A percentile compares a stretch with the other conserved stretches of the same genome.
Conservation (phyloP, 306 rosid genomes). For the Ziziphus jujuba region DNA sequence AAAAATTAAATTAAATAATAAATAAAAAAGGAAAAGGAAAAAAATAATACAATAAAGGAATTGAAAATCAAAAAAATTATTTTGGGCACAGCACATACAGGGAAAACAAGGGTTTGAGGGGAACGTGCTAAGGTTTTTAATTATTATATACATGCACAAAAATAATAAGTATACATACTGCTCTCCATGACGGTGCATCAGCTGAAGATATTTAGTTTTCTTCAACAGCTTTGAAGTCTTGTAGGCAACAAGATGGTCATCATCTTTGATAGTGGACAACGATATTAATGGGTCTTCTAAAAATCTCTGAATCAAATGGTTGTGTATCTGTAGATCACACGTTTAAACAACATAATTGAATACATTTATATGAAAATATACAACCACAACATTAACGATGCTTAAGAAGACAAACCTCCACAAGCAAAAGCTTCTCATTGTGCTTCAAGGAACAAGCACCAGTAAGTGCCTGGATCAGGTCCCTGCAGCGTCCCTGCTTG, state of each 20-base stretch:
- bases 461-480: constrained; percentile 88
- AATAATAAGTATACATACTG: constrained; percentile 53
- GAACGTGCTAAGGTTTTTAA: not conserved
- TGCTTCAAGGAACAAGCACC: constrained; percentile 83
- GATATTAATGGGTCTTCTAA: constrained; percentile 79
- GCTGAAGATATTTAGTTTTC: constrained; percentile 76
- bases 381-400: constrained; percentile 9
- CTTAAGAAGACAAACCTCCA: constrained; percentile 55
- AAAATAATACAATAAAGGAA: no score
- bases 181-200: constrained; percentile 77
- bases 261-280: constrained; percentile 82
- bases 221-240: constrained; percentile 67
- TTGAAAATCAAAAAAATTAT: no score
- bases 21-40: no score
- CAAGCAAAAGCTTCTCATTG: constrained; percentile 76
- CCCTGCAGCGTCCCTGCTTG: constrained; percentile 94
- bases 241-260: constrained; percentile 83
- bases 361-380: not conserved
- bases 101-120: not conserved
- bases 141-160: not conserved
- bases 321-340: constrained; percentile 54
- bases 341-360: constrained; percentile 6
- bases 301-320: constrained; percentile 75
- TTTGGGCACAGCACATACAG: not conserved
- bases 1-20: no score